These are phyloP conservation scores for Hypericum androsaemum DNA, from an alignment of 345 rosid genomes.

Conservation along the genomic window DNA sequence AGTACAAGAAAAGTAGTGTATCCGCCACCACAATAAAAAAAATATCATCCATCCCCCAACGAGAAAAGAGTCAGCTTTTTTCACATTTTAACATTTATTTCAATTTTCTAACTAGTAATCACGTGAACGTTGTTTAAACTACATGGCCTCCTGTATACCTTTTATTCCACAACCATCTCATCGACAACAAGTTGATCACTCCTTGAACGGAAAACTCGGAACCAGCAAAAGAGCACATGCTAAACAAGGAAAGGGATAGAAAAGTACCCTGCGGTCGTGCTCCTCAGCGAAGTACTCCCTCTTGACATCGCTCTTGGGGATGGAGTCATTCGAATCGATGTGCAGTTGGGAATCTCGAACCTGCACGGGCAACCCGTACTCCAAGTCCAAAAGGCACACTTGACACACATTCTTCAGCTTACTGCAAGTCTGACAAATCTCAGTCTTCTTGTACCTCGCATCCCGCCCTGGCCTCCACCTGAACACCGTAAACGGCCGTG, in stretches of 20 bases:
- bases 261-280: conserved; percentile 74
- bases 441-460: conserved; percentile 81
- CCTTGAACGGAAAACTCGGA: no score
- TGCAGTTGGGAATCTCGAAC: conserved; percentile 81
- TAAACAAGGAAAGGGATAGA: background rate
- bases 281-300: conserved; percentile 90
- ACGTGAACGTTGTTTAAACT: no score
- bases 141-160: no score
- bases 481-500: conserved; percentile 86
- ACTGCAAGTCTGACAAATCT: conserved; percentile 90
- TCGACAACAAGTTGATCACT: no score
- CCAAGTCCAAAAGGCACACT: conserved; percentile 94
- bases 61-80: no score
- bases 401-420: conserved; percentile 95
- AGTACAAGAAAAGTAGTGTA: no score
- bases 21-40: no score
- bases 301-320: conserved; percentile 89
- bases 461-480: conserved; percentile 95
- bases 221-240: background rate
- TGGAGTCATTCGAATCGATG: conserved; percentile 68
- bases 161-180: no score
- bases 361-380: conserved; percentile 93
- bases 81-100: no score
- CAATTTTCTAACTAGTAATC: no score
- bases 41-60: no score